Conservation (phyloP, 2,329 filamentous ascomycete species). For the Colletotrichum sp. region DNA sequence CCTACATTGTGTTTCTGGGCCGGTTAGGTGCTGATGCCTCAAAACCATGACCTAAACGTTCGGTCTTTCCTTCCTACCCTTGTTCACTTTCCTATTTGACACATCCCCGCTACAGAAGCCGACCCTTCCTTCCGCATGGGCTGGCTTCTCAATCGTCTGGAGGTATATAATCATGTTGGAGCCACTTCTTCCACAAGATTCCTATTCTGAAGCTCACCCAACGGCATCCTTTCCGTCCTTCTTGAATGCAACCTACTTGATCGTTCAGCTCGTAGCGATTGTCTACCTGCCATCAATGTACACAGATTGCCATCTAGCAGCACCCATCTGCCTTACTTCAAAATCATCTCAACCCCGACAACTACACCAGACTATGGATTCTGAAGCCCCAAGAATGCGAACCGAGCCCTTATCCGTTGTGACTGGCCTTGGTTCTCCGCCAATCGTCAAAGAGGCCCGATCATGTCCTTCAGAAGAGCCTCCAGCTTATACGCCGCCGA, state of each 20-base stretch:
- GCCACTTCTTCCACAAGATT: neutral
- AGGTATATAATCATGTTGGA: neutral
- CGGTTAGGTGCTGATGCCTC: neutral
- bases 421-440: neutral
- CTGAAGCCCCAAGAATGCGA: neutral
- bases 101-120: neutral
- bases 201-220: neutral
- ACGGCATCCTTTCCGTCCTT: neutral
- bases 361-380: neutral
- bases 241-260: neutral
- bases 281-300: neutral
- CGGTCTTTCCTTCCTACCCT: neutral
- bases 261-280: neutral
- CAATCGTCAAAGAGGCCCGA: neutral
- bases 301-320: neutral
- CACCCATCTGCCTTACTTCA: neutral
- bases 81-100: neutral
- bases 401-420: neutral
- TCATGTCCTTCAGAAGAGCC: constrained; percentile 1
- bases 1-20: neutral
- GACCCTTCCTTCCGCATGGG: neutral
- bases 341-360: neutral
- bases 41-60: neutral
- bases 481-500: constrained; percentile 20
- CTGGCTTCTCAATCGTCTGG: neutral